phyloP scores from a whole-genome alignment of 1,284 basidiomycete genomes.

The Schizophyllum commune region DNA sequence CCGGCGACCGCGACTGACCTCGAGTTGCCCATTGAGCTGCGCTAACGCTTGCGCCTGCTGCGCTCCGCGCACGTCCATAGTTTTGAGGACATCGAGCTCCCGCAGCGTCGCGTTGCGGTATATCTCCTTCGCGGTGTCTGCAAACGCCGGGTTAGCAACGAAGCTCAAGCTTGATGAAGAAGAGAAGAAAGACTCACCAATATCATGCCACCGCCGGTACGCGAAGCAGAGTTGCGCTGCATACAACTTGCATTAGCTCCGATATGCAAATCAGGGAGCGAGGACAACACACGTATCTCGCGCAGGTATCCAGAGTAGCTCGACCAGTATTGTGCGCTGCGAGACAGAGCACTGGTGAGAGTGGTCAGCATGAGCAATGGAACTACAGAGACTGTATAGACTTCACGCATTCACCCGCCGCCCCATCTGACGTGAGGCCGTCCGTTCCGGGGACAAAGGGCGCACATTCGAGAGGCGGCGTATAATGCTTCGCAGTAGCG shows the following conservation, averaged over 20 bases:
- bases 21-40: background rate
- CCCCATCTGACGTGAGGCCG: conserved; percentile 9
- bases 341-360: conserved; percentile 50
- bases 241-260: conserved; percentile 11
- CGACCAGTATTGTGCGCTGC: conserved; percentile 75
- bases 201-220: conserved; percentile 63
- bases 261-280: conserved; percentile 10
- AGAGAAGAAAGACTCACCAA: conserved; percentile 34
- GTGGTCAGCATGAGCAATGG: background rate
- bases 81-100: conserved; percentile 42
- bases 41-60: background rate
- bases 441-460: conserved; percentile 3
- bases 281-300: conserved; percentile 51
- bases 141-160: background rate
- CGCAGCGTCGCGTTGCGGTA: conserved; percentile 60
- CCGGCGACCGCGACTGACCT: too few species aligned
- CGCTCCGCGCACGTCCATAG: conserved; percentile 37
- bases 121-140: conserved; percentile 60
- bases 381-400: conserved; percentile 20
- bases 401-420: conserved; percentile 50
- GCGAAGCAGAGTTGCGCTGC: conserved; percentile 67
- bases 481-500: conserved; percentile 57
- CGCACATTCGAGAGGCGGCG: conserved; percentile 50
- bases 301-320: conserved; percentile 76
- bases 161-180: conserved; percentile 3